Evolutionary conservation across 2,329 filamentous ascomycete genomes (phyloP), one percentile per base, ranked within the genome.

Genomic region (Coniochaeta ligniaria): DNA sequence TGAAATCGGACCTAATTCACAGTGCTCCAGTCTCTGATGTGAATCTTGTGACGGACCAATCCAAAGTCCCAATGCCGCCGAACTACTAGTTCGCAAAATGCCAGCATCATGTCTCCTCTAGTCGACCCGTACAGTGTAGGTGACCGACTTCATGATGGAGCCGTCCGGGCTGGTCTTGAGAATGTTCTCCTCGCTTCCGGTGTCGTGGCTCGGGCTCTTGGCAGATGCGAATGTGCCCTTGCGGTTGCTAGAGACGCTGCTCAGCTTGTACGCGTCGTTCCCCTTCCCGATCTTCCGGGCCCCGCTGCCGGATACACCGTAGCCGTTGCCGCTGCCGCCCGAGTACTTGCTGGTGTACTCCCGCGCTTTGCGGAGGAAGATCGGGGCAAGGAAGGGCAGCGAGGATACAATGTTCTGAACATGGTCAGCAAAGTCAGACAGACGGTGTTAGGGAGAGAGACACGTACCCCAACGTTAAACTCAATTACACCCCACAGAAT

Each of bases 401-500:
- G 76, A 78, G 0, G 77, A 79, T 7, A 79, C 76, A 64, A 79
- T 76, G 64, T 79, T 79, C 76, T 79, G 59, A 0, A 12, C 20
- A 24, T 22, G 47, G 14, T 24, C 16, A 58, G 33, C 7, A 8
- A 31, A 54, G 22, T 35, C n/a, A 45, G n/a, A 26, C 28, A 35
- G 60, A 54, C 17, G 26, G 17, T 26, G 43, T 22, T 26, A 55
- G 17, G 3, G 1, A 45, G 35, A 36, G 3, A 20, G 5, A 28
- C n/a, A 66, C 79, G 67, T 74, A 83, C 81, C 12, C 82, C 81
- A 33, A 83, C 76, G 63, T 84, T 83, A 68, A 84, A 81, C 66
- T 84, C 82, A 60, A 84, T 80, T 2, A 78, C 80, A 5, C 82
- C 82, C 81, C 81, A 84, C 0, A 84, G 70, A 0, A 84, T 74